Evolutionary conservation across 1,284 basidiomycete genomes (phyloP).

Genomic region (Cryptococcus deneoformans): DNA sequence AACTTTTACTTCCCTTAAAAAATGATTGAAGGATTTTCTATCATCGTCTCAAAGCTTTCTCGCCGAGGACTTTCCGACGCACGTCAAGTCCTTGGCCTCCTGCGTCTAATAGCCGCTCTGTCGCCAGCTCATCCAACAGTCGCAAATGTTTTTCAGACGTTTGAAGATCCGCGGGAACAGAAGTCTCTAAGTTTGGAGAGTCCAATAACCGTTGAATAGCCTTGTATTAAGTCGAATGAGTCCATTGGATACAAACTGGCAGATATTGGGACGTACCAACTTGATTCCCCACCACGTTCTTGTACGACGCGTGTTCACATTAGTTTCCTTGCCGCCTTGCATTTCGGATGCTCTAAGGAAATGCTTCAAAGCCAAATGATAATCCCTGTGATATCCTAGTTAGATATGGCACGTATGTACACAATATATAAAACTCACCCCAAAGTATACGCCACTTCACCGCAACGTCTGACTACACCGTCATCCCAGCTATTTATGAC

Average conservation of each 20-base stretch:
- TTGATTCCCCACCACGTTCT: conserved; percentile 82
- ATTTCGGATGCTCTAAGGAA: conserved; percentile 81
- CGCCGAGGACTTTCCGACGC: conserved; percentile 43
- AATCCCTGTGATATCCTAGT: conserved; percentile 47
- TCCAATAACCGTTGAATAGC: conserved; percentile 59
- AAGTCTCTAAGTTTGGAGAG: conserved; percentile 32
- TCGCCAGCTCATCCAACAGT: conserved; percentile 66
- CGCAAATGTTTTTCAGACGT: conserved; percentile 55
- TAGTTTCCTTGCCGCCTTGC: conserved; percentile 55
- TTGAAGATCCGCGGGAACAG: conserved; percentile 59
- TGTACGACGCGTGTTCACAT: conserved; percentile 23
- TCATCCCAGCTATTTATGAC: conserved; percentile 43
- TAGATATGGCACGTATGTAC: conserved; percentile 14
- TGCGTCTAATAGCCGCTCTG: conserved; percentile 57
- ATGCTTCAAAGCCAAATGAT: conserved; percentile 75
- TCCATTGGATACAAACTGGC: neutral
- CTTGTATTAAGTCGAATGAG: conserved; percentile 43
- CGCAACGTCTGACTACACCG: conserved; percentile 32
- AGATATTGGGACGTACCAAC: conserved; percentile 56
- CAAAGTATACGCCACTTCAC: conserved; percentile 42
- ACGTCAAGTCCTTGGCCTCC: conserved; percentile 27
- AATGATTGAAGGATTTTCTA: too few species aligned
- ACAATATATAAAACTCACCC: conserved; percentile 25
- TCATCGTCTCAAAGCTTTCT: neutral
- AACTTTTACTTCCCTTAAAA: too few species aligned